Evolutionary conservation across 148 eudicot species (phyloP).

Genomic region (Rhododendron molle): DNA sequence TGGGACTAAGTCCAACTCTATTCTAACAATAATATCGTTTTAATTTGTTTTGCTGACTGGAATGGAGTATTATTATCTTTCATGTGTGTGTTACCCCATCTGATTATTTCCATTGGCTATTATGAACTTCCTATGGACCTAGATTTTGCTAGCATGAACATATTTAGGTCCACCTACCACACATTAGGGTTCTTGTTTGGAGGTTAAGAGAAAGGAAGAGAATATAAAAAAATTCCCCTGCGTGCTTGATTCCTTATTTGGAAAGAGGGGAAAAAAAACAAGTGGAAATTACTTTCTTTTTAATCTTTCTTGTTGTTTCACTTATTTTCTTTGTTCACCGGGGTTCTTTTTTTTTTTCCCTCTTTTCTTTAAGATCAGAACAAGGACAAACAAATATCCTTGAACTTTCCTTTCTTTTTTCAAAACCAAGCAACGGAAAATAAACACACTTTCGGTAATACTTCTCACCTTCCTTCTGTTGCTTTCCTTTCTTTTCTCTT

Average conservation of each 20-base stretch:
- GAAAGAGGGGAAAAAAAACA: not conserved
- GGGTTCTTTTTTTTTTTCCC: not conserved
- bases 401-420: not conserved
- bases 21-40: no score
- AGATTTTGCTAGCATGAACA: not conserved
- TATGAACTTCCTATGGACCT: not conserved
- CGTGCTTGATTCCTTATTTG: not conserved
- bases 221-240: not conserved
- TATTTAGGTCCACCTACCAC: not conserved
- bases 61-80: not conserved
- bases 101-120: not conserved
- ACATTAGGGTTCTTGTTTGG: not conserved
- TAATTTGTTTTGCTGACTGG: not conserved
- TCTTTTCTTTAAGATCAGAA: not conserved
- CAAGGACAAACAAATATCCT: not conserved
- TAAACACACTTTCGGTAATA: not conserved
- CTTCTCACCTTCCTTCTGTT: not conserved
- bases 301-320: not conserved
- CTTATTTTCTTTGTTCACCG: not conserved
- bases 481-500: not conserved
- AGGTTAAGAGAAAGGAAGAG: not conserved
- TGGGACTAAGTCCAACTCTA: no score
- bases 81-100: not conserved
- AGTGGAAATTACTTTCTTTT: not conserved
- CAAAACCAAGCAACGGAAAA: not conserved